A percentile compares a stretch with the other conserved stretches of the same genome.
Evolutionary conservation across 2,329 filamentous ascomycete genomes (phyloP).

Genomic region (Phaeophleospora eucalypticola): DNA sequence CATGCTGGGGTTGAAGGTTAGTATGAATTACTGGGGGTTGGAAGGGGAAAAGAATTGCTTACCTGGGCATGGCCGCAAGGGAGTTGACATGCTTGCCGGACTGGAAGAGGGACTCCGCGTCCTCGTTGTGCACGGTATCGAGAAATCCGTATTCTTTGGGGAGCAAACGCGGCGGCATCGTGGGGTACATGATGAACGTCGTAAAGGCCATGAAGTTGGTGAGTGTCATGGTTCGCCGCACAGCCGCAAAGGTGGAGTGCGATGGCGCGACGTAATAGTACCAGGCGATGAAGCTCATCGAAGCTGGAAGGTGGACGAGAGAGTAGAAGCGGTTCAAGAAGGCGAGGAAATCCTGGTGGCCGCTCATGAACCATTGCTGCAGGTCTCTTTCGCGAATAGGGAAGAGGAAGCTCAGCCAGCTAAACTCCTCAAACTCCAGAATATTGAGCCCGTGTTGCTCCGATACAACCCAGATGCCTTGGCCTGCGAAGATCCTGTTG

Average conservation of each 20-base stretch:
- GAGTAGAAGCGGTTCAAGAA: conserved; percentile 57
- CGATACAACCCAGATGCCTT: conserved; percentile 52
- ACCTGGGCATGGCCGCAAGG: conserved; percentile 39
- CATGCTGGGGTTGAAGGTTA: too few species aligned
- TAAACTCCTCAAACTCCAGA: conserved; percentile 51
- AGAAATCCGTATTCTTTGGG: conserved; percentile 41
- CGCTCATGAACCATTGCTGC: conserved; percentile 55
- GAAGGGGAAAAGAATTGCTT: too few species aligned
- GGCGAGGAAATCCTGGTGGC: conserved; percentile 51
- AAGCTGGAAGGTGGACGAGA: conserved; percentile 58
- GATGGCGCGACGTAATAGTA: conserved; percentile 57
- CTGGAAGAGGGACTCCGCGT: conserved; percentile 42
- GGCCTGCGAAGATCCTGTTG: conserved; percentile 33
- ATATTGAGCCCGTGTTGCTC: conserved; percentile 53
- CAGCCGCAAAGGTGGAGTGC: conserved; percentile 39
- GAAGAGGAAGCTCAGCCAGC: conserved; percentile 49
- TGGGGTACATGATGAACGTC: conserved; percentile 48
- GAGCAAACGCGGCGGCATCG: conserved; percentile 47
- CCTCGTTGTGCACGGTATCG: conserved; percentile 43
- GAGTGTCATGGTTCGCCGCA: conserved; percentile 42
- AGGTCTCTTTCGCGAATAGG: conserved; percentile 50
- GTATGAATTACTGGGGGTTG: too few species aligned
- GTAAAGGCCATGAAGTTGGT: conserved; percentile 50
- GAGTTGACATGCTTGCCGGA: conserved; percentile 43
- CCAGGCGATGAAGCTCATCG: conserved; percentile 48